Base-by-base conservation (phyloP, 2,329 filamentous ascomycete genomes). In the Curvularia spicifera region DNA sequence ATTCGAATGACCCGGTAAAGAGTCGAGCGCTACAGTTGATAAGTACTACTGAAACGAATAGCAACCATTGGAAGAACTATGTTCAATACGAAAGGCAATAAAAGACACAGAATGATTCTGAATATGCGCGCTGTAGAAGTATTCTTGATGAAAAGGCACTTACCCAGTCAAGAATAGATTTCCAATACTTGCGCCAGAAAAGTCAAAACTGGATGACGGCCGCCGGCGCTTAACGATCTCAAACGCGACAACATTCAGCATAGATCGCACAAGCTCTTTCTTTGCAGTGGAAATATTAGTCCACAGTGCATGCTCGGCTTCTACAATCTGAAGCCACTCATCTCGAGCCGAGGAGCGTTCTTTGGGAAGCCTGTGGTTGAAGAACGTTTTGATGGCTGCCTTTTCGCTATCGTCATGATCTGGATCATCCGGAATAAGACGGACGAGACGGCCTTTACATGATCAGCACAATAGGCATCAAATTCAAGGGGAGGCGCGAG, bases 1-100 rank as follows among this genome's bases (percentile, higher is more conserved):
- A 91, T 76, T 98, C 95, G 65, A 98, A 94, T 57, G 90, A 94
- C 31, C 94, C 94, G 0, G 91, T 93, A 78, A 97, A 97, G 10
- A 98, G 84, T 1, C 94, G 87, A 0, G 92, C 93, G 0, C 93
- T 94, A 50, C 0, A 33, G 9, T 7, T 18, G 8, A 45, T 71
- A 46, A 72, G 62, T 24, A 9, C 4, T 6, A 9, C 12, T 13
- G 9, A 18, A 26, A 18, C 29, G 8, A 46, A n/a, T 50, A 7
- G 47, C 22, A 4, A 28, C 12, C 4, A 5, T 37, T 28, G 33
- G 9, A 49, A 18, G 22, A 5, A 2, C 15, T 9, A 33, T 28
- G 35, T 39, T n/a, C n/a, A 37, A 20, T 8, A 49, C 13, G 9
- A 49, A 26, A 4, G 33, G 37, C 22, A 12, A 26, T 22, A 15